Evolutionary conservation across 768 basidiomycete species (phyloP), one percentile per base, ranked within the genome.

Genomic region (Tulasnella calospora): DNA sequence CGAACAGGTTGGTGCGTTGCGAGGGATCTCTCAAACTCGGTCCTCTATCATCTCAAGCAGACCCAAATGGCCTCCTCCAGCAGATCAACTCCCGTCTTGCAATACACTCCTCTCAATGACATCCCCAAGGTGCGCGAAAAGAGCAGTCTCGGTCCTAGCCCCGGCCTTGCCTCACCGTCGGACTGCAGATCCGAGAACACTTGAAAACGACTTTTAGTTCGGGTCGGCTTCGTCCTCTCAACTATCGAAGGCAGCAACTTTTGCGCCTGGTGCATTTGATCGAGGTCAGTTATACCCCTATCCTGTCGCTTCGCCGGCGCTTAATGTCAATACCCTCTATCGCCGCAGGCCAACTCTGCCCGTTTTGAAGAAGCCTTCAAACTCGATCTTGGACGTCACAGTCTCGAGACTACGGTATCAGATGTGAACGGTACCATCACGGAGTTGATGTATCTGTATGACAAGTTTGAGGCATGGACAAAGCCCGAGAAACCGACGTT

Each of bases 401-500:
- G 83, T 3, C 82, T 89, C 13, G 94, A 96, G 83, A 84, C 86
- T 3, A 87, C 93, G 85, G 85, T 3, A 4, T 12, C 91, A 13
- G 94, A 95, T 81, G 85, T 92, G 71, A 83, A 85, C 69, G 81
- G 87, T 7, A 85, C 87, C 27, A 85, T 92, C 27, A 80, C 82
- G 23, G 94, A 87, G 75, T n/a, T 36, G 40, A 46, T 77, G 35
- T 30, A 30, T 12, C 30, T 90, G 17, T 89, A 91, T 81, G 85
- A 89, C 67, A 88, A 88, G 78, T 88, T 96, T 67, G 91, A 90
- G 38, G 90, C 89, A 81, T 96, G 94, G 95, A 85, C 92, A 0
- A 90, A 90, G 81, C 87, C 92, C 0, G 88, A 91, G 76, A 87
- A 84, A 38, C 87, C 90, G 2, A 81, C 87, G 0, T 92, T 92